Evolutionary conservation across 495 filamentous ascomycete species (phyloP).

Genomic region (Penicillium longicatenatum): DNA sequence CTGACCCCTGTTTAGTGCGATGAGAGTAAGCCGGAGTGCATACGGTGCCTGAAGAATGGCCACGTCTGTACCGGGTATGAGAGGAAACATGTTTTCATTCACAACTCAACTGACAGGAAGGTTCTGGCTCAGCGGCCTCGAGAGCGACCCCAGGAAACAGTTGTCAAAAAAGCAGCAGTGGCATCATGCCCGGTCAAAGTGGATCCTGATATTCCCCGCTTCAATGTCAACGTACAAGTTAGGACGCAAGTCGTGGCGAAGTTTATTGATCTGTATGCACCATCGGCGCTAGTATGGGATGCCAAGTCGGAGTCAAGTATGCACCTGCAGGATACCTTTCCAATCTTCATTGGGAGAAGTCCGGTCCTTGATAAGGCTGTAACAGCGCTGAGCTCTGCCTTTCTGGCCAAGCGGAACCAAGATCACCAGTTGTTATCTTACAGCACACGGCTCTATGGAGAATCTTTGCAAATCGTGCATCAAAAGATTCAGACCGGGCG

Average conservation of each 20-base stretch:
- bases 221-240: constrained; percentile 19
- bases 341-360: constrained; percentile 16
- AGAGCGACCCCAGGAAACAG: not conserved
- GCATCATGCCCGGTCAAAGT: not conserved
- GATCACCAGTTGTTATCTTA: constrained; percentile 21
- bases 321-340: constrained; percentile 21
- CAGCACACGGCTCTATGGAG: constrained; percentile 26
- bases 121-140: constrained; percentile 11
- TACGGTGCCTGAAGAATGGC: constrained; percentile 32
- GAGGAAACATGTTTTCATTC: constrained; percentile 22
- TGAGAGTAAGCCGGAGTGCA: constrained; percentile 27
- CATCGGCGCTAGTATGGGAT: constrained; percentile 7
- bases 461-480: constrained; percentile 23
- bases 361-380: constrained; percentile 23
- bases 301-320: not conserved
- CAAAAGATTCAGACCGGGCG: constrained; percentile 16
- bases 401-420: constrained; percentile 23
- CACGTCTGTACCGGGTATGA: constrained; percentile 30
- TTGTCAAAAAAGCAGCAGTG: not conserved
- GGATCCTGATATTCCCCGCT: constrained; percentile 16
- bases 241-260: constrained; percentile 18
- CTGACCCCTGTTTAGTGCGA: constrained; percentile 27
- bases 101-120: constrained; percentile 10
- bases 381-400: constrained; percentile 22
- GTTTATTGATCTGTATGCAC: constrained; percentile 20